phyloP scores from a whole-genome alignment of 805 yeast species.

The Saccharomycopsis fermentans region DNA sequence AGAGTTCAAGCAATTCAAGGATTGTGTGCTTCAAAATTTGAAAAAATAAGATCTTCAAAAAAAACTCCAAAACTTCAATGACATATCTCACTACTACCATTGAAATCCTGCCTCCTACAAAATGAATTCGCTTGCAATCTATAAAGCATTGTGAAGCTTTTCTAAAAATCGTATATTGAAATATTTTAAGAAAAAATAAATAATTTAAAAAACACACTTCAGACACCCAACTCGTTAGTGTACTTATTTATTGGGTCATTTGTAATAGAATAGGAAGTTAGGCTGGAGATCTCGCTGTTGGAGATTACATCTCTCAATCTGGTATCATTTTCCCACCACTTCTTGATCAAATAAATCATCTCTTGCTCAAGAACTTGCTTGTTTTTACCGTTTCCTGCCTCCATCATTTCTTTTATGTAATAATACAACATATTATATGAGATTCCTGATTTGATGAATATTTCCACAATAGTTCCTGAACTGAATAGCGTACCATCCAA shows the following conservation, averaged over 20 bases:
- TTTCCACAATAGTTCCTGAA: conserved; percentile 48
- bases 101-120: too few relatives aligned
- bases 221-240: conserved; percentile 23
- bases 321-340: conserved; percentile 59
- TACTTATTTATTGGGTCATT: conserved; percentile 50
- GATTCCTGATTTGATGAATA: conserved; percentile 55
- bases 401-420: conserved; percentile 51
- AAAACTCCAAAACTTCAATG: too few relatives aligned
- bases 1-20: conserved; percentile 40
- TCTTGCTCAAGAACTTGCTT: conserved; percentile 31
- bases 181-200: not conserved
- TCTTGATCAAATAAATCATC: conserved; percentile 52
- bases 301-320: conserved; percentile 48
- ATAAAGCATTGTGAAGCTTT: not conserved
- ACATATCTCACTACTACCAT: too few relatives aligned
- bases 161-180: not conserved
- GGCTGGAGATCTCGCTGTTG: conserved; percentile 33
- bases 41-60: conserved; percentile 18
- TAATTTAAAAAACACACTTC: not conserved
- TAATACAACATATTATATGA: conserved; percentile 56
- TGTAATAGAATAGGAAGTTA: conserved; percentile 39
- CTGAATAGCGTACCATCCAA: conserved; percentile 29
- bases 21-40: conserved; percentile 35
- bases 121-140: too few relatives aligned
- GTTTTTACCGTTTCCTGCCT: conserved; percentile 35